Conservation (phyloP, 1,284 basidiomycete species). For the Pterulicium gracile region DNA sequence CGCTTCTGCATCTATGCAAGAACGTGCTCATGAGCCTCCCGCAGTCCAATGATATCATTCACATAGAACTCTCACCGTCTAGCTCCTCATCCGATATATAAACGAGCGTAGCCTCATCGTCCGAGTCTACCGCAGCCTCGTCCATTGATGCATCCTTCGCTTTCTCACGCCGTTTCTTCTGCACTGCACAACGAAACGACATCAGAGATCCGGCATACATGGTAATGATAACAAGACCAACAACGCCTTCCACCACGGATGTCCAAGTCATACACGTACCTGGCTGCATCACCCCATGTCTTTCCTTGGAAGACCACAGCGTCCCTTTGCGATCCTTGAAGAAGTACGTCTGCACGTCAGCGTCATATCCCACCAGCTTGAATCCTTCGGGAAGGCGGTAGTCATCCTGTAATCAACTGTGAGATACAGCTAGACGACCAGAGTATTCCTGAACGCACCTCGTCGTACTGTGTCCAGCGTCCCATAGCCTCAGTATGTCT, state of each 20-base stretch:
- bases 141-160: not conserved
- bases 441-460: constrained; percentile 20
- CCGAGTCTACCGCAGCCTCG: not conserved
- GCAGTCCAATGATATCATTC: no score
- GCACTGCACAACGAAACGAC: no score
- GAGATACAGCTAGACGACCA: not conserved
- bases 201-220: no score
- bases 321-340: not conserved
- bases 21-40: no score
- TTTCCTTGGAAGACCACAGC: constrained; percentile 1
- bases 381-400: constrained; percentile 1
- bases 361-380: not conserved
- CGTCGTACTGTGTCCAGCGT: constrained; percentile 48
- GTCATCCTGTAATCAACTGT: not conserved
- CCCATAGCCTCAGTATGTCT: no score
- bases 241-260: not conserved
- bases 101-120: not conserved
- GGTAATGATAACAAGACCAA: not conserved
- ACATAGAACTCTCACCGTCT: not conserved
- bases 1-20: no score
- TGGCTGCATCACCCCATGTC: not conserved
- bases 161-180: not conserved
- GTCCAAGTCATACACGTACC: not conserved
- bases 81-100: not conserved
- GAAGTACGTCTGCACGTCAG: not conserved